Conservation (phyloP, 2,329 filamentous ascomycete genomes). For the Aspergillus floridensis region DNA sequence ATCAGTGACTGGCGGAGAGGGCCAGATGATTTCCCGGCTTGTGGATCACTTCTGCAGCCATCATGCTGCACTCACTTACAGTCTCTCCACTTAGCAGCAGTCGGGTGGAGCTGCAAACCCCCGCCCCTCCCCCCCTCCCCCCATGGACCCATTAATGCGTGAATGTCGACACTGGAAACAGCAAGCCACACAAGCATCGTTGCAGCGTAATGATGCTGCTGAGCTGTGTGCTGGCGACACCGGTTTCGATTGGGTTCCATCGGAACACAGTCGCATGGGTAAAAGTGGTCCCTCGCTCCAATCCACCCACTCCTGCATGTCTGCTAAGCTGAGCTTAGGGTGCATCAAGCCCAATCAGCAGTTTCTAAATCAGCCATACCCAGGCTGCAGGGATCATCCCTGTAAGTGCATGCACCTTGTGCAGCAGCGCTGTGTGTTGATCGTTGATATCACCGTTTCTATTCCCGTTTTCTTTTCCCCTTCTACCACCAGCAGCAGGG, state of each 20-base stretch:
- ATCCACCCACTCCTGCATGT: too few species aligned
- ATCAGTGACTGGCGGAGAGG: constrained; percentile 6
- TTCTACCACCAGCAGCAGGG: not conserved
- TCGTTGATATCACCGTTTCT: constrained; percentile 16
- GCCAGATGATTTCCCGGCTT: constrained; percentile 7
- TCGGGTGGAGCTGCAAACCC: not conserved
- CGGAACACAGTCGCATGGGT: too few species aligned
- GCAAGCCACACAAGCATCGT: not conserved
- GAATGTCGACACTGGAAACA: not conserved
- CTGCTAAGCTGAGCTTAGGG: not conserved
- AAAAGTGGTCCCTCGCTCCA: too few species aligned
- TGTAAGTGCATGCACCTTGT: constrained; percentile 12
- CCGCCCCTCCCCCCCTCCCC: not conserved
- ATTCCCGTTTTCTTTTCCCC: not conserved
- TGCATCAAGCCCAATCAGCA: not conserved
- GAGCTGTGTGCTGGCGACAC: not conserved
- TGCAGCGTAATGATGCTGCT: not conserved
- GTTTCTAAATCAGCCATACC: not conserved
- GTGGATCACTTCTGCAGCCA: constrained; percentile 8
- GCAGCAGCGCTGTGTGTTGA: constrained; percentile 6
- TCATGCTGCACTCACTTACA: constrained; percentile 6
- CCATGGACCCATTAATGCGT: too few species aligned
- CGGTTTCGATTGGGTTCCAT: not conserved
- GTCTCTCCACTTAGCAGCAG: not conserved
- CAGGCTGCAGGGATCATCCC: constrained; percentile 17